These are phyloP conservation scores for Calcarisporium arbuscula DNA, from an alignment of 2,329 filamentous ascomycete genomes.

Conservation along the genomic window DNA sequence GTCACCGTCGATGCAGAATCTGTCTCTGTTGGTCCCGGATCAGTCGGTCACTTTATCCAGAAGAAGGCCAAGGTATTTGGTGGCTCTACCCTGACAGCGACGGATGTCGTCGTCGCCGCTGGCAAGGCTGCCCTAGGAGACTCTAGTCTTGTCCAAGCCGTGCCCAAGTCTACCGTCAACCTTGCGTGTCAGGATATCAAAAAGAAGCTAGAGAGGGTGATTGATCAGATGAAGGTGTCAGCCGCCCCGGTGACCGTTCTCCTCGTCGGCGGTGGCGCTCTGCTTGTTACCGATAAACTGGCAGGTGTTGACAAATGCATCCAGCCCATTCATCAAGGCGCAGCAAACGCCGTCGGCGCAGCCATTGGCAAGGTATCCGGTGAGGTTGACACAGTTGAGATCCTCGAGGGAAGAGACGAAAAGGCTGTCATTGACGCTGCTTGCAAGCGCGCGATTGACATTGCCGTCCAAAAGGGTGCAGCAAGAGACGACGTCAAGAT, in stretches of 20 bases:
- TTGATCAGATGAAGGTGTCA: constrained; percentile 52
- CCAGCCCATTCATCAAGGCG: constrained; percentile 44
- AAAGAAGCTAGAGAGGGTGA: constrained; percentile 40
- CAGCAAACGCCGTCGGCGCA: constrained; percentile 55
- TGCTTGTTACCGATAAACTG: constrained; percentile 42
- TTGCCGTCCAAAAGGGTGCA: constrained; percentile 25
- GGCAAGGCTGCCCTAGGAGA: constrained; percentile 26
- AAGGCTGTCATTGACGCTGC: constrained; percentile 32
- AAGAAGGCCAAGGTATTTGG: constrained; percentile 46
- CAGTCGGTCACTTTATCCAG: constrained; percentile 45
- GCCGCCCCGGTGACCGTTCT: constrained; percentile 44
- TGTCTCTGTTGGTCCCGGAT: constrained; percentile 48
- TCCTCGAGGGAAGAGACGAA: constrained; percentile 31
- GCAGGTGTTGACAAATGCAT: constrained; percentile 44
- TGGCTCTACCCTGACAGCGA: constrained; percentile 44
- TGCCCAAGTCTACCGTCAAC: constrained; percentile 15
- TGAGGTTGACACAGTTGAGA: constrained; percentile 45
- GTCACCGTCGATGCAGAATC: constrained; percentile 20
- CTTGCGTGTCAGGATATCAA: constrained; percentile 30
- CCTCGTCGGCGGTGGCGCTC: constrained; percentile 51
- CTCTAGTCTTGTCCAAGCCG: constrained; percentile 17
- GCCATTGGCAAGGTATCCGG: constrained; percentile 51
- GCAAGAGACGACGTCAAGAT: constrained; percentile 29
- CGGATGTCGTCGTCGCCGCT: constrained; percentile 40
- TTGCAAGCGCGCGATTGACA: constrained; percentile 24